Evolutionary conservation across 257 asterid species (phyloP).

Genomic region (Handroanthus guayacan): DNA sequence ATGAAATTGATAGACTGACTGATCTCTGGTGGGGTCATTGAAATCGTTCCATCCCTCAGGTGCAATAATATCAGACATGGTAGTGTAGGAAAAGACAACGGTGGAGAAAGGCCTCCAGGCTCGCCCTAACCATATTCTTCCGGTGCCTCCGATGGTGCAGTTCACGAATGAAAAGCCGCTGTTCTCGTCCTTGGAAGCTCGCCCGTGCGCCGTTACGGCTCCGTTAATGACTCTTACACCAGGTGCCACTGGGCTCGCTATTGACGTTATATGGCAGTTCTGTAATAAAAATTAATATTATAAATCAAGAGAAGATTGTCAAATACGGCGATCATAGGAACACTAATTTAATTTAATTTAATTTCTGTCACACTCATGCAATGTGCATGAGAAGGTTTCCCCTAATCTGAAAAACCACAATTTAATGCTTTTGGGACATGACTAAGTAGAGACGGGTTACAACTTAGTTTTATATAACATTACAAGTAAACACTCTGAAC

Average conservation of each 20-base stretch:
- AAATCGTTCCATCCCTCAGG: constrained; percentile 95
- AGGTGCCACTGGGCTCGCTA: constrained; percentile 72
- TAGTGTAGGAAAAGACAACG: constrained; percentile 66
- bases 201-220: constrained; percentile 88
- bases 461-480: too few relatives aligned
- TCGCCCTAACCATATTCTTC: constrained; percentile 91
- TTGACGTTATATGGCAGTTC: constrained; percentile 73
- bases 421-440: neutral
- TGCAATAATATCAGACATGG: constrained; percentile 80
- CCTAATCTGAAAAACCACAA: constrained; percentile 3
- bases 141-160: constrained; percentile 83
- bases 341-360: neutral
- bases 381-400: constrained; percentile 26
- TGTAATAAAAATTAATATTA: constrained; percentile 6
- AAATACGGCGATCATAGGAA: too few relatives aligned
- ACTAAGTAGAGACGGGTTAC: too few relatives aligned
- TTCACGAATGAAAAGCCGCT: constrained; percentile 79
- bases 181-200: constrained; percentile 81
- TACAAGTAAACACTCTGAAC: too few relatives aligned
- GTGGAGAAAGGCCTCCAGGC: constrained; percentile 98
- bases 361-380: constrained; percentile 6
- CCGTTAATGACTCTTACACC: constrained; percentile 69
- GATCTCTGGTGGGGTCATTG: constrained; percentile 87
- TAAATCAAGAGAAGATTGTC: too few relatives aligned
- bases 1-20: constrained; percentile 46